Evolutionary conservation across 371 early-diverging fungal genomes (phyloP).

Genomic region (Zychaea mexicana): DNA sequence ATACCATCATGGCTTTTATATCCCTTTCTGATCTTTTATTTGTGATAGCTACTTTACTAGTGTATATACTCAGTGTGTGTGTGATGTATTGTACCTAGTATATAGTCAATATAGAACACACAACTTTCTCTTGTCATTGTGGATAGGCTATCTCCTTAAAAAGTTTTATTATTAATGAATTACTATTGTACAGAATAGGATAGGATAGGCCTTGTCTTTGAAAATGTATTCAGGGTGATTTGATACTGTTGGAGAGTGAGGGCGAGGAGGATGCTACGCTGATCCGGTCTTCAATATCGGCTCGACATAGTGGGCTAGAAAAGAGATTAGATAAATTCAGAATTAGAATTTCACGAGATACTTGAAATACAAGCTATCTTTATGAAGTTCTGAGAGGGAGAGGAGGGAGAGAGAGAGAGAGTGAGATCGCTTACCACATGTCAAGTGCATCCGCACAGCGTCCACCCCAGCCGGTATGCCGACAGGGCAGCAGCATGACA

Average conservation of each 20-base stretch:
- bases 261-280: no score
- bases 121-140: no score
- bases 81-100: no score
- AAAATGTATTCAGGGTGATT: background rate
- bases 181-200: background rate
- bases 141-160: no score
- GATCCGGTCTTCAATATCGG: conserved; percentile 16
- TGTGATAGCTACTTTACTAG: no score
- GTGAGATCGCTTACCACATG: conserved; percentile 31
- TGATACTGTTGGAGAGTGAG: background rate
- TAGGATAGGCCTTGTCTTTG: background rate
- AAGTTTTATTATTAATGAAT: background rate
- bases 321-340: conserved; percentile 17
- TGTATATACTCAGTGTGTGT: no score
- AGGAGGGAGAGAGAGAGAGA: background rate
- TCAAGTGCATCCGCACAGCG: conserved; percentile 38
- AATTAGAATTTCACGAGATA: background rate
- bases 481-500: conserved; percentile 41
- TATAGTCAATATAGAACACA: no score
- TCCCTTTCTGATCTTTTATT: no score
- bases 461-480: conserved; percentile 43
- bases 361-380: no score
- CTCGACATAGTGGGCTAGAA: conserved; percentile 29
- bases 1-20: no score
- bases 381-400: background rate